phyloP scores from a whole-genome alignment of 2,329 filamentous ascomycete species.

The Lachnellula suecica region DNA sequence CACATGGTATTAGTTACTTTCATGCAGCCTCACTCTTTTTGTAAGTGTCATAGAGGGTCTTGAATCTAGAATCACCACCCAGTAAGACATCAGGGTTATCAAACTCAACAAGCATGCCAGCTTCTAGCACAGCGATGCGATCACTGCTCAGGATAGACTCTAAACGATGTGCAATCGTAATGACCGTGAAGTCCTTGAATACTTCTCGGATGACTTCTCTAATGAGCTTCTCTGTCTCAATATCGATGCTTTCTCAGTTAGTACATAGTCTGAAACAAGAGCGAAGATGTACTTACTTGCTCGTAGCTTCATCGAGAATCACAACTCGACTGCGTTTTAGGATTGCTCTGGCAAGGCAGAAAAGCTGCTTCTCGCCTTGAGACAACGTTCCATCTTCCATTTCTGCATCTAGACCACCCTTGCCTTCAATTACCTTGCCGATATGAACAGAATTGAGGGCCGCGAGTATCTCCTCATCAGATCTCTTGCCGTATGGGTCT shows the following conservation, averaged over 20 bases:
- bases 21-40: too few species aligned
- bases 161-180: slow-evolving; percentile 37
- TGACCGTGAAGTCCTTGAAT: slow-evolving; percentile 54
- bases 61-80: not conserved
- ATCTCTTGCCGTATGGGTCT: slow-evolving; percentile 35
- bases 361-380: slow-evolving; percentile 45
- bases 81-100: not conserved
- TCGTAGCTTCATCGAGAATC: slow-evolving; percentile 31
- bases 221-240: slow-evolving; percentile 11
- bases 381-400: slow-evolving; percentile 29
- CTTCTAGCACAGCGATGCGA: slow-evolving; percentile 1
- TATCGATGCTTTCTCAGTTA: too few species aligned
- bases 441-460: slow-evolving; percentile 73
- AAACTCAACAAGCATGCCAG: slow-evolving; percentile 5
- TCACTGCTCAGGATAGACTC: slow-evolving; percentile 46
- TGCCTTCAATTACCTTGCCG: slow-evolving; percentile 1
- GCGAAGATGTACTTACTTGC: too few species aligned
- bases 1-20: too few species aligned
- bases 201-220: slow-evolving; percentile 44
- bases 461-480: slow-evolving; percentile 65
- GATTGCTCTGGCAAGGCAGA: slow-evolving; percentile 45
- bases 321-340: slow-evolving; percentile 33
- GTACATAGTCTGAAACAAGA: too few species aligned
- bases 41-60: too few species aligned
- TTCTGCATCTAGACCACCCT: slow-evolving; percentile 33